These are phyloP conservation scores for Trichoderma breve DNA, from an alignment of 2,329 filamentous ascomycete genomes.

Conservation along the genomic window DNA sequence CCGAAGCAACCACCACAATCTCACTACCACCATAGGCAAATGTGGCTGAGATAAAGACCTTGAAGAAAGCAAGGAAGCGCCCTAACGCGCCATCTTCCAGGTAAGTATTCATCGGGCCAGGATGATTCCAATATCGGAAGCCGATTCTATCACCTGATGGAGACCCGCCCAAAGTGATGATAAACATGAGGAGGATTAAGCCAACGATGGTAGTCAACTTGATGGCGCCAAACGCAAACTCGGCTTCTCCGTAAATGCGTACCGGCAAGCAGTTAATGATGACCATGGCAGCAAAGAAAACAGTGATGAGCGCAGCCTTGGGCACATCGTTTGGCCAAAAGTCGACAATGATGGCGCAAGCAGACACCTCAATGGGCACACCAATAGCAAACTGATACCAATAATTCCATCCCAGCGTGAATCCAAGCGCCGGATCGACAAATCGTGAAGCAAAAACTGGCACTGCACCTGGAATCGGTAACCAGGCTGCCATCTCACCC, in stretches of 20 bases:
- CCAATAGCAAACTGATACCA: constrained; percentile 51
- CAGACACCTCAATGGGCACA: constrained; percentile 48
- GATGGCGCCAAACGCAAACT: constrained; percentile 48
- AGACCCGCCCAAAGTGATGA: constrained; percentile 48
- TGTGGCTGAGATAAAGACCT: constrained; percentile 47
- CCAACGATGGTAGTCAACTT: constrained; percentile 51
- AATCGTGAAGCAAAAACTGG: constrained; percentile 49
- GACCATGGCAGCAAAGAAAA: constrained; percentile 40
- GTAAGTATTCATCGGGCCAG: constrained; percentile 44
- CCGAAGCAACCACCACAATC: constrained; percentile 36
- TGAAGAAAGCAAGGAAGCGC: constrained; percentile 43
- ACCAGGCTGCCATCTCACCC: constrained; percentile 60
- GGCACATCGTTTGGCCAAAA: constrained; percentile 39
- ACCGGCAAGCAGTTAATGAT: constrained; percentile 40
- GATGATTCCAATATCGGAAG: constrained; percentile 45
- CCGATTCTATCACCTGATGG: constrained; percentile 44
- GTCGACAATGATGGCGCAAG: constrained; percentile 46
- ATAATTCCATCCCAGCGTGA: constrained; percentile 52
- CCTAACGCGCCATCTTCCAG: constrained; percentile 38
- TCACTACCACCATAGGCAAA: constrained; percentile 49
- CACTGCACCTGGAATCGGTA: constrained; percentile 56
- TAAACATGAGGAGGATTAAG: constrained; percentile 49
- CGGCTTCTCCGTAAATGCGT: constrained; percentile 52
- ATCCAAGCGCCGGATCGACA: constrained; percentile 45
- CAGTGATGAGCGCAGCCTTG: constrained; percentile 35